Evolutionary conservation across 2,329 filamentous ascomycete genomes (phyloP), one percentile per base, ranked within the genome.

Genomic region (Fusarium poae): DNA sequence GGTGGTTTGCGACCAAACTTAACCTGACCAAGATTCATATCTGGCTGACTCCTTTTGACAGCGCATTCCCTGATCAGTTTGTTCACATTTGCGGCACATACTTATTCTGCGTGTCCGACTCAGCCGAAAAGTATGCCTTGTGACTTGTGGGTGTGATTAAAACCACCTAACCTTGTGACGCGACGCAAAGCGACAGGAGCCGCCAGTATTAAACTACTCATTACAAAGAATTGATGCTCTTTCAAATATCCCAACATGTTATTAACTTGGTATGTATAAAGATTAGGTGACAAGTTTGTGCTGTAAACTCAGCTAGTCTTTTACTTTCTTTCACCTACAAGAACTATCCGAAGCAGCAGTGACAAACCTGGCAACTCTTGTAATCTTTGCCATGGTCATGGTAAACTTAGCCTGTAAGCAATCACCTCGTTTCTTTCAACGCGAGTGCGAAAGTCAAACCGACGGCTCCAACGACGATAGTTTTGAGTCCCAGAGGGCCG

Each of bases 391-490:
- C 4, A 16, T 15, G 16, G 13, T 12, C 35, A 20, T 13, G 20
- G 20, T 10, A 25, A 25, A 25, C 13, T 25, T 16, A 29, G 7
- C 25, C 18, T 16, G 12, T 20, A n/a, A 5, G 21, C 12, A 18
- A 10, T 13, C 5, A 15, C 6, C 25, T 6, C 25, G 23, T 20
- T 16, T 35, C 30, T 37, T 39, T 25, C 5, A 34, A 64, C 49
- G 20, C 73, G 68, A 13, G 67, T 53, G 42, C 18, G 44, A 25
- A 72, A 72, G 60, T 72, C 63, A 57, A 72, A 68, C 3, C 70
- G 61, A 4, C 65, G 72, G 18, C 77, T 77, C 77, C 77, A 79
- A 52, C 75, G 77, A 13, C 76, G 75, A 1, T 72, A 69, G 4
- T 74, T 66, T 16, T 76, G 72, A 4, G 69, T 67, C n/a, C 73